Evolutionary conservation across 2,329 filamentous ascomycete genomes (phyloP), one percentile per base, ranked within the genome.

Genomic region (Didymella sp.): DNA sequence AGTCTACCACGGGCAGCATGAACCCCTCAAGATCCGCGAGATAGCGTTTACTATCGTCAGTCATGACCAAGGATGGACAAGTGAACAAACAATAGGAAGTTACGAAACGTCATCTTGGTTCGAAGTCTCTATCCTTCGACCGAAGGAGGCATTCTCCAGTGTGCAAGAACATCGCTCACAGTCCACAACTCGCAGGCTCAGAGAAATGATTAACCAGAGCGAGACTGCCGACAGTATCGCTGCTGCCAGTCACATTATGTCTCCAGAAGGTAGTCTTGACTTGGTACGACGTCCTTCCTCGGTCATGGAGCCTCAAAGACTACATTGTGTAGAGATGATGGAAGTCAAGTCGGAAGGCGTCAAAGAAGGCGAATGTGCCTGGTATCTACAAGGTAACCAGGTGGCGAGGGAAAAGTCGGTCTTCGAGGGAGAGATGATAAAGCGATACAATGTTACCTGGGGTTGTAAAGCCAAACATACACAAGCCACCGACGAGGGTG

Each of bases 11-110:
- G n/a, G n/a, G 5, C 33, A n/a, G 17, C 15, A 24, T 46, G 44
- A 13, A 31, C n/a, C 51, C 5, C 38, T 41, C 8, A 64, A 59
- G 31, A 35, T 63, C 38, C 53, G 59, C 33, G 61, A 62, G 21
- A 58, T 67, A n/a, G 56, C 59, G 22, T 68, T 63, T 21, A 30
- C 49, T 2, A 43, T 68, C 24, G 60, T 59, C 22, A 68, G 64
- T 28, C 63, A 69, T 38, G 63, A 69, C 52, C 64, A 69, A 51
- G 62, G 63, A 2, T 69, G 59, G 60, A 66, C 64, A 9, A 62
- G 55, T 22, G 63, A 66, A 19, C 8, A 15, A 17, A 61, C 47
- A 0, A 12, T 8, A 44, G 64, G 59, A 2, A 53, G 62, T 1
- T 66, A 61, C 49, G 13, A 56, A 1, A 66, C 62, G 13, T 69